Percentiles rank a stretch among this genome's conserved stretches.
Evolutionary conservation across 2,329 filamentous ascomycete genomes (phyloP).

Genomic region (Niveomyces coronatus): DNA sequence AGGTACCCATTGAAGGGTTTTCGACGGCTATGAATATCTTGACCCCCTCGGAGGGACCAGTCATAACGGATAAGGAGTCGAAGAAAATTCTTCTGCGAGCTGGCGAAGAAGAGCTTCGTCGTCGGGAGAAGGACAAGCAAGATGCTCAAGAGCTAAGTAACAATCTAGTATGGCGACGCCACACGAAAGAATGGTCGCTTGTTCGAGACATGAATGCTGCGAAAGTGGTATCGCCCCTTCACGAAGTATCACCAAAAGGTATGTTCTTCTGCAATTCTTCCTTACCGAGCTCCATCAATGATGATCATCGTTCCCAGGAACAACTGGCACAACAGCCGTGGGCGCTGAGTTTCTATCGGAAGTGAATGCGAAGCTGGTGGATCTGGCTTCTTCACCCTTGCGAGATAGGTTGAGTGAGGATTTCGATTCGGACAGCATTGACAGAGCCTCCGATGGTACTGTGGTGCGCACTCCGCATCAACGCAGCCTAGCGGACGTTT

Average conservation of each 20-base stretch:
- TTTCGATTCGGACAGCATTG: not conserved
- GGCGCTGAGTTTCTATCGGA: not conserved
- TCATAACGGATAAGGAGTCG: conserved; percentile 28
- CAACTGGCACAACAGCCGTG: not conserved
- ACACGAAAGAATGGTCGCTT: conserved; percentile 40
- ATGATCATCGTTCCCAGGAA: too few species aligned
- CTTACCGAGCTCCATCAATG: too few species aligned
- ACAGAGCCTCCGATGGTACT: conserved; percentile 24
- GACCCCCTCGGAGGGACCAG: too few species aligned
- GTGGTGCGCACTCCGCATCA: conserved; percentile 25
- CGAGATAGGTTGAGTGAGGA: not conserved
- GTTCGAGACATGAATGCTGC: conserved; percentile 38
- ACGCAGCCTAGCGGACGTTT: conserved; percentile 15
- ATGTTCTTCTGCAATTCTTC: not conserved
- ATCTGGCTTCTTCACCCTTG: conserved; percentile 7
- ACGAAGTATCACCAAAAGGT: not conserved
- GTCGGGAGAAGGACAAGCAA: conserved; percentile 32
- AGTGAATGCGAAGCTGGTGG: conserved; percentile 8
- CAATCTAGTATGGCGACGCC: conserved; percentile 34
- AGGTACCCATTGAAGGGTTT: conserved; percentile 18
- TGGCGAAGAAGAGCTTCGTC: conserved; percentile 29
- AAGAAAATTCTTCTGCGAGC: conserved; percentile 22
- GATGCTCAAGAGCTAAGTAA: conserved; percentile 19
- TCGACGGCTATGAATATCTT: too few species aligned
- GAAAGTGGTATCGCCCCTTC: conserved; percentile 10